Conservation (phyloP, 768 basidiomycete species). For the Pleurotus ostreatus region DNA sequence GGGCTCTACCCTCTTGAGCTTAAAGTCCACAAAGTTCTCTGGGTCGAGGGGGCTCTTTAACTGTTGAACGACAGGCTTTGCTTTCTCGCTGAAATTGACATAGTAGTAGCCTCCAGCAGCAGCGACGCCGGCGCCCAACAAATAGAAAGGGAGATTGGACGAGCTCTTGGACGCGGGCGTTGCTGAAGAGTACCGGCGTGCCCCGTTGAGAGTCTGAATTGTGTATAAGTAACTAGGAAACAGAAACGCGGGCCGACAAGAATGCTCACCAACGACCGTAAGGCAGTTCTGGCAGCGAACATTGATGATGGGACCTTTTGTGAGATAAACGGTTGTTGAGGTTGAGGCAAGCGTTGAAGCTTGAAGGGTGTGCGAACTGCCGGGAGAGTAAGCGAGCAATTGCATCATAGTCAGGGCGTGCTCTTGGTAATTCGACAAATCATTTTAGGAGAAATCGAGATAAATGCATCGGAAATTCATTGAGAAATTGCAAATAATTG, state of each 20-base stretch:
- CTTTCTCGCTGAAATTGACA: conserved; percentile 29
- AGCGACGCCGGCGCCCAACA: conserved; percentile 44
- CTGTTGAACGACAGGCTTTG: conserved; percentile 31
- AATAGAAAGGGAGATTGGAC: conserved; percentile 43
- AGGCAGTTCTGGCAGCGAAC: conserved; percentile 17
- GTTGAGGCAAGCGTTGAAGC: neutral
- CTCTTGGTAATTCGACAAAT: neutral
- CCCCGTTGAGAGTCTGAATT: conserved; percentile 25
- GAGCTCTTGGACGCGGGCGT: conserved; percentile 38
- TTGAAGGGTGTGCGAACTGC: neutral
- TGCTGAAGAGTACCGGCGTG: conserved; percentile 38
- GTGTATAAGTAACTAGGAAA: too few species aligned
- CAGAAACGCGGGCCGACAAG: too few species aligned
- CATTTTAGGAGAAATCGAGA: neutral
- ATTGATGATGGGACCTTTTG: neutral
- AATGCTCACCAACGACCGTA: conserved; percentile 39
- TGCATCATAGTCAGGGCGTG: conserved; percentile 8
- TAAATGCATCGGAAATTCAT: neutral
- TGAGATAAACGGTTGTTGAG: neutral
- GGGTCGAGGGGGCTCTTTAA: conserved; percentile 73
- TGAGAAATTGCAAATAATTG: too few species aligned
- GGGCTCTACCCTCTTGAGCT: conserved; percentile 72
- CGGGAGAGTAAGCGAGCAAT: conserved; percentile 6
- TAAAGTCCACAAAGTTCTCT: conserved; percentile 73
- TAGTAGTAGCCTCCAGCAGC: conserved; percentile 48